phyloP scores from a whole-genome alignment of 306 rosid genomes.

The Crataegus laevigata region DNA sequence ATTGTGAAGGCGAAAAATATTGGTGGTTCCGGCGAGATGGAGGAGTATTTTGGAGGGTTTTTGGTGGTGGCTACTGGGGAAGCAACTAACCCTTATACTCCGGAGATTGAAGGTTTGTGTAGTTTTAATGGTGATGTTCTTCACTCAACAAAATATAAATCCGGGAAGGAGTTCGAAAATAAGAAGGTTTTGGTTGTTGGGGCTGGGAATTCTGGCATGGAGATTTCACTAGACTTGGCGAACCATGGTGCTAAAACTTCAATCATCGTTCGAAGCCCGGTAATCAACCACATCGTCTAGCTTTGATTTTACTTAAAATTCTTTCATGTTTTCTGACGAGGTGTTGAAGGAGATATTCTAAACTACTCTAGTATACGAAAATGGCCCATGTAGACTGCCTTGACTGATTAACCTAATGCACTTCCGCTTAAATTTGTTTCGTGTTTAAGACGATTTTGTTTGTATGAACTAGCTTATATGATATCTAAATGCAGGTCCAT shows the following conservation, averaged over 20 bases:
- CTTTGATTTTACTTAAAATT: not conserved
- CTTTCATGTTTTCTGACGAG: not conserved
- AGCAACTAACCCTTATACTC: slow-evolving; percentile 36
- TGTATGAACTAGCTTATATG: not conserved
- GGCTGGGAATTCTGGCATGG: slow-evolving; percentile 75
- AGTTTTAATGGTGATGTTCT: slow-evolving; percentile 39
- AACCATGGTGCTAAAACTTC: slow-evolving; percentile 56
- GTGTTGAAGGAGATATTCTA: not conserved
- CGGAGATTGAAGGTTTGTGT: slow-evolving; percentile 38
- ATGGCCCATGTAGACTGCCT: no score
- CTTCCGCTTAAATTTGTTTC: no score
- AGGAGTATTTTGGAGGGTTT: slow-evolving; percentile 32
- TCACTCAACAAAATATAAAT: slow-evolving; percentile 47
- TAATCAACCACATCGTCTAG: slow-evolving; percentile 3
- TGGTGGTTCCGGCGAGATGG: slow-evolving; percentile 11
- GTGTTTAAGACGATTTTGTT: not conserved
- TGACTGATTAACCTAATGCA: not conserved
- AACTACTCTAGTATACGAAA: no score
- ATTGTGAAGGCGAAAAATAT: slow-evolving; percentile 30
- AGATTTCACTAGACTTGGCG: slow-evolving; percentile 49
- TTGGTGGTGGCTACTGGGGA: slow-evolving; percentile 73
- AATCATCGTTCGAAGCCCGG: slow-evolving; percentile 57
- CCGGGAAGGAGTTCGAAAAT: slow-evolving; percentile 34
- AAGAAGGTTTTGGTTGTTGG: slow-evolving; percentile 66
- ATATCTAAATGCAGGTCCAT: slow-evolving; percentile 40